phyloP scores from a whole-genome alignment of 2,329 filamentous ascomycete genomes.

The Exophiala lecanii-corni region DNA sequence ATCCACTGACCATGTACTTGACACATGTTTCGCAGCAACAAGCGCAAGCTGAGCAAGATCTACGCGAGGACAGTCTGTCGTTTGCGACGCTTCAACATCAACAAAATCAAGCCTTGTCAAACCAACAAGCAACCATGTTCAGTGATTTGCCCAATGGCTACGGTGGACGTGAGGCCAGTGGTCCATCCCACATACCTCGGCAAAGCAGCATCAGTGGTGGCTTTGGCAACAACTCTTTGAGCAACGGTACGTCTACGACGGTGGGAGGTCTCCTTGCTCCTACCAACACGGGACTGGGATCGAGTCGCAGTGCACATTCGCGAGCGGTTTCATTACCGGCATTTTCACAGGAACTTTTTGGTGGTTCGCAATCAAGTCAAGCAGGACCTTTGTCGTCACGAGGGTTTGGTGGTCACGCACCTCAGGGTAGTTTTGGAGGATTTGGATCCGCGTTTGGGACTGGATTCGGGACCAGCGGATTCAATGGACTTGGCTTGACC shows the following conservation, averaged over 20 bases:
- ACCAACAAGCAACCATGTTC: conserved; percentile 77
- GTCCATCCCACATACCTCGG: conserved; percentile 40
- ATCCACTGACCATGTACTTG: conserved; percentile 89
- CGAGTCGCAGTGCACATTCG: conserved; percentile 59
- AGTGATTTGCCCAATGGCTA: conserved; percentile 55
- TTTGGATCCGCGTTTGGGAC: conserved; percentile 56
- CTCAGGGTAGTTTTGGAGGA: conserved; percentile 53
- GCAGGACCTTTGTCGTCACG: conserved; percentile 29
- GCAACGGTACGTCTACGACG: conserved; percentile 58
- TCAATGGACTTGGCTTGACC: conserved; percentile 54
- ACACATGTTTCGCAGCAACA: conserved; percentile 62
- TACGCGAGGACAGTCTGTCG: conserved; percentile 37
- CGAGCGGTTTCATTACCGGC: conserved; percentile 85
- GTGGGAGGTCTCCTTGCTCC: conserved; percentile 75
- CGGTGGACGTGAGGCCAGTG: conserved; percentile 43
- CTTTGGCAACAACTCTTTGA: conserved; percentile 34
- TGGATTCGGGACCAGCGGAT: conserved; percentile 50
- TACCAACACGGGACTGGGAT: conserved; percentile 52
- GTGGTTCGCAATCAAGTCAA: conserved; percentile 32
- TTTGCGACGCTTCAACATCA: conserved; percentile 52
- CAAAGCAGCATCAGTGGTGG: conserved; percentile 30
- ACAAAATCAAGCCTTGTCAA: conserved; percentile 59
- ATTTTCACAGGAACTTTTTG: conserved; percentile 58
- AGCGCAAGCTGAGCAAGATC: conserved; percentile 65
- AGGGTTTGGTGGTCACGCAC: conserved; percentile 27